Conservation (phyloP, 2,329 filamentous ascomycete genomes). For the Sarocladiaceae sp. region DNA sequence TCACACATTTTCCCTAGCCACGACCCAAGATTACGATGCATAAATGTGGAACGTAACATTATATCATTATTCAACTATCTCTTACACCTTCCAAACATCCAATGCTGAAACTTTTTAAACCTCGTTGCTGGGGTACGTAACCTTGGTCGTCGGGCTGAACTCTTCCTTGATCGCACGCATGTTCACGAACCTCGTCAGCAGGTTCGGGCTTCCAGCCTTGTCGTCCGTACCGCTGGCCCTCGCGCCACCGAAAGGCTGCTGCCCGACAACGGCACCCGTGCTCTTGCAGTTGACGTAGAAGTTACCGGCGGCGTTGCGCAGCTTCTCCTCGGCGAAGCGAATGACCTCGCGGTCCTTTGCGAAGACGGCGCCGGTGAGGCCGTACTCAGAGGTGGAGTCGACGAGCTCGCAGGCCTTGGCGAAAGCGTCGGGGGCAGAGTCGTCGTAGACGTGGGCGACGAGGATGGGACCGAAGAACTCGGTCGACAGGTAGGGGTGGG, state of each 20-base stretch:
- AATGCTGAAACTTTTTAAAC: slow-evolving; percentile 26
- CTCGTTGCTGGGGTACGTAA: slow-evolving; percentile 68
- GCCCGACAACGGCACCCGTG: slow-evolving; percentile 65
- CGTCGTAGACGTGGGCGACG: slow-evolving; percentile 71
- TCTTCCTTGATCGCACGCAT: slow-evolving; percentile 68
- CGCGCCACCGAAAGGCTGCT: slow-evolving; percentile 66
- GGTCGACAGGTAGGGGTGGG: slow-evolving; percentile 66
- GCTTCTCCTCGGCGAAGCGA: slow-evolving; percentile 61
- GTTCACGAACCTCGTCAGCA: slow-evolving; percentile 61
- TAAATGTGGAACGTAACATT: background rate
- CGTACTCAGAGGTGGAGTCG: slow-evolving; percentile 69
- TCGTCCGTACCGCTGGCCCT: slow-evolving; percentile 66
- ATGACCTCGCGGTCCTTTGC: slow-evolving; percentile 61
- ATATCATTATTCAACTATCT: background rate
- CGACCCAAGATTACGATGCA: background rate
- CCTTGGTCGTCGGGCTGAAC: slow-evolving; percentile 56
- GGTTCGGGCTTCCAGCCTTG: slow-evolving; percentile 61
- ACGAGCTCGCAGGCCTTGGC: slow-evolving; percentile 54
- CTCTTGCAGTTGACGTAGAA: slow-evolving; percentile 85
- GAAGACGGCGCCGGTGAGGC: slow-evolving; percentile 70
- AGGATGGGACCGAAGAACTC: slow-evolving; percentile 82
- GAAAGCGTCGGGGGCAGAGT: slow-evolving; percentile 53
- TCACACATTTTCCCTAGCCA: background rate
- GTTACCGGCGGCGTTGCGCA: slow-evolving; percentile 71
- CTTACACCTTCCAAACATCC: background rate